A percentile compares a stretch with the other conserved stretches of the same genome.
Conservation (phyloP, 2,329 filamentous ascomycete species). For the Aspergillus texensis region DNA sequence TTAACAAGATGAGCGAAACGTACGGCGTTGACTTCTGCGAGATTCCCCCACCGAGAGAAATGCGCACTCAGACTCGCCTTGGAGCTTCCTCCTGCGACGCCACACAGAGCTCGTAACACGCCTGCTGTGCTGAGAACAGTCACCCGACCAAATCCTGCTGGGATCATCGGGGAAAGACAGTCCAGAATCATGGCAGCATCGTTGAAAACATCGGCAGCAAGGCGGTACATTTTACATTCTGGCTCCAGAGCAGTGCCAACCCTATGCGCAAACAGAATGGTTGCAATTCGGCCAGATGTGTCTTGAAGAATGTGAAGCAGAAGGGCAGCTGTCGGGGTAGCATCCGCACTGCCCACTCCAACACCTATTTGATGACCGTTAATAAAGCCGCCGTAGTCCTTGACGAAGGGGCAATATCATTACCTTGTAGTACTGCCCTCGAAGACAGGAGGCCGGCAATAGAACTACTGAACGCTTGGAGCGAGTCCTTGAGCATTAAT, state of each 20-base stretch:
- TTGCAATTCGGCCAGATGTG: conserved; percentile 77
- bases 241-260: conserved; percentile 83
- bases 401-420: conserved; percentile 16
- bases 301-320: conserved; percentile 83
- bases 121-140: conserved; percentile 62
- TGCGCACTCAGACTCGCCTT: conserved; percentile 91
- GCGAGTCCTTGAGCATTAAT: conserved; percentile 36
- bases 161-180: conserved; percentile 74
- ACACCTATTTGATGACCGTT: conserved; percentile 54
- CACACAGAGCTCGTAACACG: conserved; percentile 71
- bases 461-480: conserved; percentile 47
- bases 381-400: not conserved
- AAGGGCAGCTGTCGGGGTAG: conserved; percentile 78
- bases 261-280: conserved; percentile 81
- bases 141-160: conserved; percentile 57
- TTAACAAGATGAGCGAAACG: conserved; percentile 29
- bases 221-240: conserved; percentile 86
- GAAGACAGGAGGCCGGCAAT: conserved; percentile 67
- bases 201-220: conserved; percentile 86
- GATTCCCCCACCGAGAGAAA: conserved; percentile 83
- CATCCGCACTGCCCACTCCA: conserved; percentile 79
- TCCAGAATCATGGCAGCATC: conserved; percentile 86
- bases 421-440: conserved; percentile 76
- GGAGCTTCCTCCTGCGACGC: conserved; percentile 84
- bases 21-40: conserved; percentile 88